Base-by-base conservation (phyloP, 2,329 filamentous ascomycete genomes). In the Aspergillus ruber region DNA sequence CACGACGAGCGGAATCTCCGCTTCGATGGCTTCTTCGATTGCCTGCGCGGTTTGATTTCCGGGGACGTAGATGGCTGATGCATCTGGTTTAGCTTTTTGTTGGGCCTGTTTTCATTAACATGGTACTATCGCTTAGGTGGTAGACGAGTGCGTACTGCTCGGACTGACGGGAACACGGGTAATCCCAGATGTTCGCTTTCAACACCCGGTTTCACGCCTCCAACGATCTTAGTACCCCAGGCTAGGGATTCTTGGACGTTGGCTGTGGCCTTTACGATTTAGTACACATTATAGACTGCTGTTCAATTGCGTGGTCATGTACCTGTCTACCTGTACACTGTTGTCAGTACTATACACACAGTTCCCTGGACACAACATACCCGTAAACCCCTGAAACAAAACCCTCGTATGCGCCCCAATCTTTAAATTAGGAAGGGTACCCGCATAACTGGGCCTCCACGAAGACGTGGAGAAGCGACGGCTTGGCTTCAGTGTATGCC, bases 181-280 rank as follows among this genome's bases (percentile, higher is more conserved):
- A 88, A 72, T 2, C 84, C 85, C 17, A 90, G 70, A 70, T 90
- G 86, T 60, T 87, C 81, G 42, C 82, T 82, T 48, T 81, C 78
- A 43, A 83, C 80, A 3, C 82, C 82, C 0, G 86, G 87, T 45
- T 81, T 88, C 15, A 90, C 85, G 21, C 86, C 86, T 25, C 87
- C 87, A 0, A 91, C 85, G 50, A 91, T 83, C 33, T 88, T 85
- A 35, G 87, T 90, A 10, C 87, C 87, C 78, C 85, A 91, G 65
- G 76, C 81, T 49, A 90, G 70, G 10, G 85, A 88, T 63, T 90
- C 85, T 65, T 81, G 79, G 27, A 86, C 86, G 67, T 91, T 90
- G 56, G 80, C 79, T 2, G 86, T 90, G 9, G 86, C 85, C 68
- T 63, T 73, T 5, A n/a, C 46, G 42, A 23, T 17, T 54, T 32